A percentile compares a stretch with the other conserved stretches of the same genome.
Conservation (phyloP, 306 rosid genomes). For the Begonia masoniana region DNA sequence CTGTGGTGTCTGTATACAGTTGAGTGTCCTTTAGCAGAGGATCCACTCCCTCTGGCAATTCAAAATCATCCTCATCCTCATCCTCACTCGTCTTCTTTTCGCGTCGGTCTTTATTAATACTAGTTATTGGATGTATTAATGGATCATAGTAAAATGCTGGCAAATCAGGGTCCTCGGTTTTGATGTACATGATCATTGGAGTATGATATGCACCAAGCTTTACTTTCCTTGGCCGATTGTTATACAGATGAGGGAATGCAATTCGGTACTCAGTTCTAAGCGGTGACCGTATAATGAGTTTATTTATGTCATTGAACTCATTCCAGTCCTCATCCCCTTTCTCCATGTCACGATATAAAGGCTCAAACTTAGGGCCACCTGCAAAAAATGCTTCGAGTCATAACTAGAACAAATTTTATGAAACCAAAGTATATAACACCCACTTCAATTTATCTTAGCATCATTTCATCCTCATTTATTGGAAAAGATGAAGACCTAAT, state of each 20-base stretch:
- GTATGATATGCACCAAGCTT: slow-evolving; percentile 89
- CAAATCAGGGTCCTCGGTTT: slow-evolving; percentile 94
- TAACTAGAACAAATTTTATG: too few relatives aligned
- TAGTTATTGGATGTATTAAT: slow-evolving; percentile 92
- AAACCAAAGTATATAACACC: too few relatives aligned
- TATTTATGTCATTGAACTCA: slow-evolving; percentile 97
- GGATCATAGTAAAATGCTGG: slow-evolving; percentile 99
- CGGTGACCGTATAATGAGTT: slow-evolving; percentile 96
- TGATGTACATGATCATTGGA: slow-evolving; percentile 94
- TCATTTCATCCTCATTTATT: too few relatives aligned
- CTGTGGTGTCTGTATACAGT: slow-evolving; percentile 92
- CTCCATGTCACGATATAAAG: slow-evolving; percentile 98
- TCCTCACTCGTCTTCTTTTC: slow-evolving; percentile 73
- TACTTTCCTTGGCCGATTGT: slow-evolving; percentile 98
- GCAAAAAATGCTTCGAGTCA: slow-evolving; percentile 2
- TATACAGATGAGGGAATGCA: slow-evolving; percentile 97
- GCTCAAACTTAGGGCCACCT: slow-evolving; percentile 99
- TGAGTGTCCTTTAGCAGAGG: slow-evolving; percentile 76
- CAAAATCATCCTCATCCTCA: slow-evolving; percentile 76
- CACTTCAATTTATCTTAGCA: too few relatives aligned
- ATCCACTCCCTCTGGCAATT: slow-evolving; percentile 82
- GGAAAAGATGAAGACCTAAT: too few relatives aligned
- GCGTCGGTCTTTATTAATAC: slow-evolving; percentile 80
- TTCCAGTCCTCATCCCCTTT: slow-evolving; percentile 99
- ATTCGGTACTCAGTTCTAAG: slow-evolving; percentile 94